Evolutionary conservation across 768 basidiomycete species (phyloP).

Genomic region (Hirschioporus abietinus): DNA sequence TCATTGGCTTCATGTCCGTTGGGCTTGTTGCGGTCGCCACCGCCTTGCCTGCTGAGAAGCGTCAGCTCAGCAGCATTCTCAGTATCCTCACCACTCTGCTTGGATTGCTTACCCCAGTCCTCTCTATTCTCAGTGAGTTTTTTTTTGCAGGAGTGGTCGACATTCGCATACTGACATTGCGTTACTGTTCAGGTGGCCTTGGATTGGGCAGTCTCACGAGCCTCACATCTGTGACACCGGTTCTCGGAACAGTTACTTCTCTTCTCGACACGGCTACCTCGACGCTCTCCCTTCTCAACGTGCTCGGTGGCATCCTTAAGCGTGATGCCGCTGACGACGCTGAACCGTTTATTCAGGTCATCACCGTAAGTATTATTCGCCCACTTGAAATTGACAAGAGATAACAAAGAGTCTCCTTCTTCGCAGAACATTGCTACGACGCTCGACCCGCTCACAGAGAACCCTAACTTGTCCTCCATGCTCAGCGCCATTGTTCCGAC

Average conservation of each 20-base stretch:
- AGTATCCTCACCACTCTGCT: background rate
- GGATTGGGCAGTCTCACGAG: background rate
- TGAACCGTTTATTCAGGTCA: background rate
- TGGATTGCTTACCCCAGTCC: background rate
- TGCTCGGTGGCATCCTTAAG: background rate
- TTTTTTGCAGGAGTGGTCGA: background rate
- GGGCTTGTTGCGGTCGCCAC: background rate
- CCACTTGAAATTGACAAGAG: background rate
- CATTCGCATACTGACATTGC: background rate
- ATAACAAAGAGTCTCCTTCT: background rate
- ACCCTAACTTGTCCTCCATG: background rate
- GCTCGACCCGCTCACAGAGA: background rate
- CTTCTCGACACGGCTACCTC: background rate
- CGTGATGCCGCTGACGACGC: background rate
- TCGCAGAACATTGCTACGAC: background rate
- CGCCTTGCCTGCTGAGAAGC: background rate
- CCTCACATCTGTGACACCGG: background rate
- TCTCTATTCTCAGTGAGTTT: background rate
- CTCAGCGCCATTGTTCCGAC: background rate
- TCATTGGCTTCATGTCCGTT: slow-evolving; percentile 1
- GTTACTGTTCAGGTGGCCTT: background rate
- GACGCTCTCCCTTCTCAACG: background rate
- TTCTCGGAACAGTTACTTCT: background rate
- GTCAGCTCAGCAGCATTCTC: background rate
- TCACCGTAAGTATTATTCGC: background rate